Evolutionary conservation across 257 asterid species (phyloP).

Genomic region (Cinchona pubescens): DNA sequence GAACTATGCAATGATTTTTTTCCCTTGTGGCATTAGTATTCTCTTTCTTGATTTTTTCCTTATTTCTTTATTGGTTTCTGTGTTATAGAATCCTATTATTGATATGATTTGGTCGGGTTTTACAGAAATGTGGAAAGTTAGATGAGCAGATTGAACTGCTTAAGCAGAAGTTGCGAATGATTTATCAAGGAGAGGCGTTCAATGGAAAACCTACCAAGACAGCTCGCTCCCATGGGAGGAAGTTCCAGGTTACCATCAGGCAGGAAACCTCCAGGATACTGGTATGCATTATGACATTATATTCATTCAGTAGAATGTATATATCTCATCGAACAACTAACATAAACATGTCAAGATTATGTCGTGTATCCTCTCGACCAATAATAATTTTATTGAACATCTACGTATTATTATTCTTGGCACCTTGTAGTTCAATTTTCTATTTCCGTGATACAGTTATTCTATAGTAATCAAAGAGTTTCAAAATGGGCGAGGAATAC

Average conservation of each 20-base stretch:
- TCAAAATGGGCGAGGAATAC: background rate
- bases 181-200: constrained; percentile 77
- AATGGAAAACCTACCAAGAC: constrained; percentile 86
- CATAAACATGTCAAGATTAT: background rate
- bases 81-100: background rate
- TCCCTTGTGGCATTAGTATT: too few species aligned
- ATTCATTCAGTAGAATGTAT: background rate
- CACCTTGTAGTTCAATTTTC: background rate
- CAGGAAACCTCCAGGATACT: constrained; percentile 85
- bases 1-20: background rate
- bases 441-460: background rate
- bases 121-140: constrained; percentile 74
- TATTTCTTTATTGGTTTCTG: background rate
- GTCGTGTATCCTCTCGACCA: background rate
- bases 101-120: background rate
- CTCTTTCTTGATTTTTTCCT: background rate
- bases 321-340: background rate
- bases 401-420: background rate
- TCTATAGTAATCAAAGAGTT: background rate
- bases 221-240: constrained; percentile 89
- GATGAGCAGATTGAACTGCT: constrained; percentile 75
- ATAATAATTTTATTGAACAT: background rate
- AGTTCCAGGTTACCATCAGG: constrained; percentile 80
- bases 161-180: constrained; percentile 69
- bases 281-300: constrained; percentile 31